phyloP scores from a whole-genome alignment of 371 early-diverging fungal species.

The Mucor lusitanicus region DNA sequence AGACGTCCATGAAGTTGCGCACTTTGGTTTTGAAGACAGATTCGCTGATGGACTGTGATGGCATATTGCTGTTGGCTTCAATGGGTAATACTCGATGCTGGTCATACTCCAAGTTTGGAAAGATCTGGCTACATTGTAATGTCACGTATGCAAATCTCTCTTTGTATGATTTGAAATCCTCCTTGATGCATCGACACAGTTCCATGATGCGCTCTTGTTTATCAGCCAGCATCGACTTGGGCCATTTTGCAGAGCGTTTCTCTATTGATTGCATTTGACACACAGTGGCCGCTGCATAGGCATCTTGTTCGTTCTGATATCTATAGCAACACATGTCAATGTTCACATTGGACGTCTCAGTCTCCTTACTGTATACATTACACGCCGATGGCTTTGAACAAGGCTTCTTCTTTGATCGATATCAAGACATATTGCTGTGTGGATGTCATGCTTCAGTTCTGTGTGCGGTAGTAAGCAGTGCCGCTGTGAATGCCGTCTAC shows the following conservation, averaged over 20 bases:
- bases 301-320: conserved; percentile 21
- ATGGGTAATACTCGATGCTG: conserved; percentile 1
- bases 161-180: conserved; percentile 15
- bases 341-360: not conserved
- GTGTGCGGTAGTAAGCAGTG: not conserved
- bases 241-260: conserved; percentile 8
- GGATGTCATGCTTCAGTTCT: not conserved
- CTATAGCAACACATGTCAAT: not conserved
- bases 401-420: not conserved
- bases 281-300: conserved; percentile 18
- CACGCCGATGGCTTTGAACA: conserved; percentile 1
- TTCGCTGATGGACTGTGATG: conserved; percentile 11
- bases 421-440: not conserved
- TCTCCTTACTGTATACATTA: not conserved
- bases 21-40: conserved; percentile 26
- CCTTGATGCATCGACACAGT: conserved; percentile 16
- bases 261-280: conserved; percentile 26
- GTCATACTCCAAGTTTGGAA: not conserved
- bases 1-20: conserved; percentile 27
- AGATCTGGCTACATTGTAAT: conserved; percentile 2
- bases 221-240: conserved; percentile 3
- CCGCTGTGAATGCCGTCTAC: not conserved
- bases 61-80: not conserved
- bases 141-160: conserved; percentile 15
- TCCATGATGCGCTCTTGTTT: conserved; percentile 10